These are phyloP conservation scores for Aureobasidium sp. DNA, from an alignment of 2,329 filamentous ascomycete species.

Conservation along the genomic window DNA sequence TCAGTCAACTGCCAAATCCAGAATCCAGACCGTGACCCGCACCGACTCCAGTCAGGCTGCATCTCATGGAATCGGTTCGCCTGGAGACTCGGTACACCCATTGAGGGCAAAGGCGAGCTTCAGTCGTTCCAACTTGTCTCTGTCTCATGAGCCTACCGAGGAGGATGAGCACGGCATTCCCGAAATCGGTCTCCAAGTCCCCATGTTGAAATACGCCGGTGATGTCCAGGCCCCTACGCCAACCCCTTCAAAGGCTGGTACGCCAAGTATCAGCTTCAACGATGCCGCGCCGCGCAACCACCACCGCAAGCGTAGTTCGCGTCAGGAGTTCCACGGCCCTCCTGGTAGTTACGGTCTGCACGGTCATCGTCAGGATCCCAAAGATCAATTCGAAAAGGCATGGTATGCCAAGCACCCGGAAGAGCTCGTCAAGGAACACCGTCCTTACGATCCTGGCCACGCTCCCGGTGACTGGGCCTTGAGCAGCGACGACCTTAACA, in stretches of 20 bases:
- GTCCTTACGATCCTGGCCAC: slow-evolving; percentile 53
- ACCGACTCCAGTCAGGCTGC: slow-evolving; percentile 86
- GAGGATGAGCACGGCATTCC: slow-evolving; percentile 78
- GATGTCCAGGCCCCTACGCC: slow-evolving; percentile 95
- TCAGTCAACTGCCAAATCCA: slow-evolving; percentile 70
- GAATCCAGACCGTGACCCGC: slow-evolving; percentile 76
- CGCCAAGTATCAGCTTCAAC: slow-evolving; percentile 45
- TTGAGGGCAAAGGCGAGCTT: slow-evolving; percentile 58
- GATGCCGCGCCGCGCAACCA: slow-evolving; percentile 52
- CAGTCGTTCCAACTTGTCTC: slow-evolving; percentile 39
- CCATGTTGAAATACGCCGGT: slow-evolving; percentile 86
- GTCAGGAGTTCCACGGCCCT: slow-evolving; percentile 60
- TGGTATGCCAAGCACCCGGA: slow-evolving; percentile 94
- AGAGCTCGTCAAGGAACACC: slow-evolving; percentile 66
- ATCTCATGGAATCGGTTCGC: slow-evolving; percentile 71
- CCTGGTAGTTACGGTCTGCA: slow-evolving; percentile 91
- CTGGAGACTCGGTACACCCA: slow-evolving; percentile 45
- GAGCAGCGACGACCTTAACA: slow-evolving; percentile 85
- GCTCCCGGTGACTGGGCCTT: slow-evolving; percentile 69
- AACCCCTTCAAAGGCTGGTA: slow-evolving; percentile 37
- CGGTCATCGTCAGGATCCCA: slow-evolving; percentile 67
- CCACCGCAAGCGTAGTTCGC: slow-evolving; percentile 62
- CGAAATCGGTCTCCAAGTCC: slow-evolving; percentile 85
- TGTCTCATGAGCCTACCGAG: slow-evolving; percentile 50
- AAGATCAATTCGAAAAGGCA: slow-evolving; percentile 79